Conservation (phyloP, 352 stramenopile species). For the Globisporangium emineosum region DNA sequence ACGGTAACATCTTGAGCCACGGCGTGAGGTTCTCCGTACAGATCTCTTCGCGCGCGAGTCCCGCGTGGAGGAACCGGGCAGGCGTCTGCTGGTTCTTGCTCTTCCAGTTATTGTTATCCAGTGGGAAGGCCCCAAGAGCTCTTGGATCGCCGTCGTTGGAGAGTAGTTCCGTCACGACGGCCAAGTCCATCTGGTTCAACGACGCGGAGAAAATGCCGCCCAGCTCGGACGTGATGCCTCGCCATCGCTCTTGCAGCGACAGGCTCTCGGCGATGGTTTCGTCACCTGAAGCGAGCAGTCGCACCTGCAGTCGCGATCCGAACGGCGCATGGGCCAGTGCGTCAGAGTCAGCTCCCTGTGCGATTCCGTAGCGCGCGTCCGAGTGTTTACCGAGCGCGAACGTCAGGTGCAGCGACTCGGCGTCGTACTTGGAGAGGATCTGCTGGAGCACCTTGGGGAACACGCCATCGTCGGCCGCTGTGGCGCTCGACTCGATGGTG, state of each 20-base stretch:
- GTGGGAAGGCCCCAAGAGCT: slow-evolving; percentile 21
- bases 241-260: slow-evolving; percentile 41
- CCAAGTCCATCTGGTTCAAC: slow-evolving; percentile 74
- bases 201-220: slow-evolving; percentile 82
- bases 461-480: slow-evolving; percentile 6
- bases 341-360: slow-evolving; percentile 12
- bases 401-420: slow-evolving; percentile 60
- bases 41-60: slow-evolving; percentile 74
- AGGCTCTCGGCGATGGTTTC: slow-evolving; percentile 13
- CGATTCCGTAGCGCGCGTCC: slow-evolving; percentile 42
- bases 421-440: slow-evolving; percentile 70
- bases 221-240: slow-evolving; percentile 68
- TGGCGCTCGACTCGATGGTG: slow-evolving; percentile 21
- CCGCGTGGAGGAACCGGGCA: slow-evolving; percentile 48
- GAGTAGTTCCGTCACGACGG: slow-evolving; percentile 28
- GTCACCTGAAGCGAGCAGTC: slow-evolving; percentile 23
- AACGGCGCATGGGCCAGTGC: slow-evolving; percentile 45
- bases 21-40: slow-evolving; percentile 88
- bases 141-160: slow-evolving; percentile 10
- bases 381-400: slow-evolving; percentile 64
- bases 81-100: neutral
- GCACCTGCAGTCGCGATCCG: slow-evolving; percentile 59
- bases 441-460: slow-evolving; percentile 63
- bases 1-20: slow-evolving; percentile 88
- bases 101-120: neutral